Evolutionary conservation across 257 asterid genomes (phyloP).

Genomic region (Solanum tacnaense): DNA sequence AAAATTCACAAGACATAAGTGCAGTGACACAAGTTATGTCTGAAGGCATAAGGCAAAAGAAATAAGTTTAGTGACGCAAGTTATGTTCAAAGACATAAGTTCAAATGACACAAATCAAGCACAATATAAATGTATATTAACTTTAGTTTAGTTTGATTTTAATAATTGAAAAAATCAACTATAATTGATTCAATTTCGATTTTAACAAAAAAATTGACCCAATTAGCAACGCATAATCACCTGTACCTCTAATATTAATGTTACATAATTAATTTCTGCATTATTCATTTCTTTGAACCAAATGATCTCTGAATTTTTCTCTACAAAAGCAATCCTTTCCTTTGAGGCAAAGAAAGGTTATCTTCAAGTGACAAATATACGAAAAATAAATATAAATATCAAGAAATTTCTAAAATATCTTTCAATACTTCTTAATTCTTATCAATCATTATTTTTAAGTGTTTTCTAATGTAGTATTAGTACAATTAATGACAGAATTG

Average conservation of each 20-base stretch:
- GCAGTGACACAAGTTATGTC: not conserved
- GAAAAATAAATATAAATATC: not conserved
- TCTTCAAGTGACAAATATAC: not conserved
- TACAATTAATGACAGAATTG: fast-evolving
- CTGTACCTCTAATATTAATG: not conserved
- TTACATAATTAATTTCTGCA: not conserved
- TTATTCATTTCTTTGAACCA: not conserved
- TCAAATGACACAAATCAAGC: not conserved
- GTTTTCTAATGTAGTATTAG: not conserved
- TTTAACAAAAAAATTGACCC: not conserved
- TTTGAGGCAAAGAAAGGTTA: not conserved
- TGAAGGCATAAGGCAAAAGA: not conserved
- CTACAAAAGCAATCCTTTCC: not conserved
- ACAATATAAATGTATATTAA: not conserved
- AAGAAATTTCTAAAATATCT: no score
- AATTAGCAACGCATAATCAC: not conserved
- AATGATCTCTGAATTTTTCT: not conserved
- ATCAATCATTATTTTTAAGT: not conserved
- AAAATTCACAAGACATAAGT: no score
- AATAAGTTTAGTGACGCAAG: not conserved
- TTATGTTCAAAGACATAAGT: no score
- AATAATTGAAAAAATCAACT: not conserved
- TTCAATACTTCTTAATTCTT: not conserved
- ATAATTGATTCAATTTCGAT: not conserved
- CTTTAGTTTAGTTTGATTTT: not conserved